Evolutionary conservation across 2,329 filamentous ascomycete species (phyloP).

Genomic region (Mariannaea elegans): DNA sequence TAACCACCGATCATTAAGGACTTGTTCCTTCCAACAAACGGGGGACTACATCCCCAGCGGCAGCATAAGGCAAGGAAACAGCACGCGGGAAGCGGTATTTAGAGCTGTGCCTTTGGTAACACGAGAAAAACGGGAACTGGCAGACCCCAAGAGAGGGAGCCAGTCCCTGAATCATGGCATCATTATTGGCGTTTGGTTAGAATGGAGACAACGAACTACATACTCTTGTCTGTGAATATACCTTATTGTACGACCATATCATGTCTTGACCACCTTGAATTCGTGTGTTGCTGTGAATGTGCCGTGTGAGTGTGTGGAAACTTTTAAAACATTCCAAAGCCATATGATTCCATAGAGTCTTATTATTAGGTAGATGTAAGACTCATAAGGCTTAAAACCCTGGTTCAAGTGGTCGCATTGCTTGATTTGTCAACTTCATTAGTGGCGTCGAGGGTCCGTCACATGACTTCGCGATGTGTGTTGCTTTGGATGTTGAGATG

Average conservation of each 20-base stretch:
- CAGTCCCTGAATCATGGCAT: constrained; percentile 25
- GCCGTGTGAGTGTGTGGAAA: too few relatives aligned
- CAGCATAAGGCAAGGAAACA: constrained; percentile 17
- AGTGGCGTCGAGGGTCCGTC: constrained; percentile 19
- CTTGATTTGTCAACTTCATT: constrained; percentile 1
- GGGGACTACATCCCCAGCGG: background rate
- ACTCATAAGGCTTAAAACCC: background rate
- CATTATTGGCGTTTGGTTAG: constrained; percentile 41
- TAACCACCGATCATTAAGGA: background rate
- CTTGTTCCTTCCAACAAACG: background rate
- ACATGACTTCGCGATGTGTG: constrained; percentile 42
- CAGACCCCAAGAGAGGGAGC: constrained; percentile 12
- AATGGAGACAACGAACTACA: constrained; percentile 26
- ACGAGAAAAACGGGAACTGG: constrained; percentile 27
- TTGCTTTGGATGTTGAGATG: constrained; percentile 41
- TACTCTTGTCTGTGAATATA: constrained; percentile 26
- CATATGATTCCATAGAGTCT: background rate
- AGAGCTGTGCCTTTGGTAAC: constrained; percentile 26
- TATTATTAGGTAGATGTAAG: too few relatives aligned
- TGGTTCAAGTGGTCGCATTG: background rate
- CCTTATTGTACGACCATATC: constrained; percentile 23
- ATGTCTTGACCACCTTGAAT: constrained; percentile 3
- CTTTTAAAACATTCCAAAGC: background rate
- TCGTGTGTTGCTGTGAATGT: background rate
- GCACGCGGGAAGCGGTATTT: constrained; percentile 27